These are phyloP conservation scores for Collybiopsis confluens DNA, from an alignment of 768 basidiomycete species.

Conservation along the genomic window DNA sequence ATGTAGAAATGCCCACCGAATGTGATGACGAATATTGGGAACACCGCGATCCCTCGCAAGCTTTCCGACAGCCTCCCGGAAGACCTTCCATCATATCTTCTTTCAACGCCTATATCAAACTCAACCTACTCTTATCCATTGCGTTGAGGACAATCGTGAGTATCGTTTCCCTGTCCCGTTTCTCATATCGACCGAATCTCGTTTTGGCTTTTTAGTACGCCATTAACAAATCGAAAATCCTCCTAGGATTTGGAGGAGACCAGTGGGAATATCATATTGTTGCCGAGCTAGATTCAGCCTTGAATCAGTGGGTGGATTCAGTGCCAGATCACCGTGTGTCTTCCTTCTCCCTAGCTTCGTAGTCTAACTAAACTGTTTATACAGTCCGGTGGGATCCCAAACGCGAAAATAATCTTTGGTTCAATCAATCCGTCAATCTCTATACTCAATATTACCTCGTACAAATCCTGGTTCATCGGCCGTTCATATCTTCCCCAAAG, in stretches of 20 bases:
- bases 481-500: background rate
- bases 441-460: conserved; percentile 5
- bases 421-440: background rate
- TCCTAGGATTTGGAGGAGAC: no score
- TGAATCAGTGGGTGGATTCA: conserved; percentile 55
- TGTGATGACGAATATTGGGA: conserved; percentile 70
- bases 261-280: conserved; percentile 48
- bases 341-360: no score
- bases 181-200: background rate
- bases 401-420: background rate
- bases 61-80: conserved; percentile 51
- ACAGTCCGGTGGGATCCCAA: conserved; percentile 1
- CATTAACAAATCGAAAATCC: no score
- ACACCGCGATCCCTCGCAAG: conserved; percentile 31
- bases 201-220: conserved; percentile 25
- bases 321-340: conserved; percentile 36
- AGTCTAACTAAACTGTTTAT: no score
- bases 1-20: conserved; percentile 58
- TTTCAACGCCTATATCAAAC: conserved; percentile 42
- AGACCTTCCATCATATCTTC: conserved; percentile 41
- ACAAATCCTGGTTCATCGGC: background rate
- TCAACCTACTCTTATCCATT: conserved; percentile 46
- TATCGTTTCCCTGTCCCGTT: no score
- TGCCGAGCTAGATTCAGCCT: conserved; percentile 50
- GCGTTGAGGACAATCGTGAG: conserved; percentile 49